Base-by-base conservation (phyloP, 345 rosid genomes). In the Geranium rotundifolium region DNA sequence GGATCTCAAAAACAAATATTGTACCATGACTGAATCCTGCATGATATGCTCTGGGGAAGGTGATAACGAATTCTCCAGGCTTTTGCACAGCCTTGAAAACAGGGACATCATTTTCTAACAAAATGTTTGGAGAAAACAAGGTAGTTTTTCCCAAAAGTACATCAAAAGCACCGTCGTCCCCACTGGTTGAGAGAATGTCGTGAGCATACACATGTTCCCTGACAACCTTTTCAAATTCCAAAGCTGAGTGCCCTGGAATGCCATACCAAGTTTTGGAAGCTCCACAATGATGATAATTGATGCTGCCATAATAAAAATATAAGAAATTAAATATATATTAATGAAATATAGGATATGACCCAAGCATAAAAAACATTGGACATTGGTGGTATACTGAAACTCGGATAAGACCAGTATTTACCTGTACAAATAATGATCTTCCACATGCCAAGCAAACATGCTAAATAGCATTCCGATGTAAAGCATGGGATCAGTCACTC, bases 221-320 rank as follows among this genome's bases (percentile, higher is more conserved):
- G 50, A 84, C 99, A 66, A 89, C 96, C 80, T 84, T 87, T 77
- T 95, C 99, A 81, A 95, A 95, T 31, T 79, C 75, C 69, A 82
- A 73, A 66, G 99, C 99, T 65, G 99, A 88, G 63, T 83, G 84
- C 68, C 99, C 97, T 0, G 99, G 99, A 76, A 91, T 66, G 55
- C 97, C 99, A 69, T 95, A 95, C 99, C 99, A 95, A 67, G 99
- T 95, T 82, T 95, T 95, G 69, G 87, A 84, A 68, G 99, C 97
- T 71, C 99, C 99, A 72, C 95, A 90, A 73, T 95, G 99, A 71
- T 95, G 99, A 72, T 95, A 95, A 66, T 95, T 95, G 54, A 95
- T 95, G 77, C 99, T 95, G 95, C 76, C 66, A 41, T 0, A 37
- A 55, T 23, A 23, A 23, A 61, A 65, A 17, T 29, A 52, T 34